phyloP scores from a whole-genome alignment of 2,329 filamentous ascomycete species.

The Penicillium concentricum region DNA sequence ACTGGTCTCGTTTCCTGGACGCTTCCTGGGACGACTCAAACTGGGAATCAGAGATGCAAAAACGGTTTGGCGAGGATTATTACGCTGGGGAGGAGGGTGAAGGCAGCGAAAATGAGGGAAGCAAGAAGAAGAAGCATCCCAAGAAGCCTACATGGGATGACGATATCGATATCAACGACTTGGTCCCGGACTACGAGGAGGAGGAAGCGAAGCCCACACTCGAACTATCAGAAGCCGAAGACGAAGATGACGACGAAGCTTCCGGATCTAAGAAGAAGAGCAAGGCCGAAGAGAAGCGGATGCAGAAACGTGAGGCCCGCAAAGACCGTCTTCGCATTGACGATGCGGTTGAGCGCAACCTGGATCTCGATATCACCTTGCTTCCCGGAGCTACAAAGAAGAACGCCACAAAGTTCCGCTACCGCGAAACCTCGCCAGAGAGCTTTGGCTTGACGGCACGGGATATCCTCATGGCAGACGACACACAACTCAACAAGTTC shows the following conservation, averaged over 20 bases:
- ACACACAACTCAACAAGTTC: conserved; percentile 82
- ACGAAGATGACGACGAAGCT: conserved; percentile 37
- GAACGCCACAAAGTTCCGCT: conserved; percentile 67
- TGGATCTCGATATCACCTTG: conserved; percentile 69
- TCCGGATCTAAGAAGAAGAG: conserved; percentile 51
- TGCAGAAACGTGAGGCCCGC: conserved; percentile 70
- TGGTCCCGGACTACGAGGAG: conserved; percentile 84
- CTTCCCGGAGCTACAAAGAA: conserved; percentile 56
- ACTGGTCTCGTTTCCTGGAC: conserved; percentile 82
- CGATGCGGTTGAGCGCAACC: conserved; percentile 75
- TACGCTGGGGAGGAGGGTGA: conserved; percentile 63
- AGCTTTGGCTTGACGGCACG: conserved; percentile 84
- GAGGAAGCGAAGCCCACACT: conserved; percentile 60
- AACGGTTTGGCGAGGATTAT: conserved; percentile 85
- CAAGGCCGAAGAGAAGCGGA: conserved; percentile 51
- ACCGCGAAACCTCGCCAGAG: conserved; percentile 89
- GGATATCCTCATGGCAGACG: conserved; percentile 88
- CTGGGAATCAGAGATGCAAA: conserved; percentile 89
- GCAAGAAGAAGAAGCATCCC: conserved; percentile 58
- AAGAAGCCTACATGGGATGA: conserved; percentile 94
- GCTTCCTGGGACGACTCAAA: conserved; percentile 83
- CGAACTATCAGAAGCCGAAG: conserved; percentile 57
- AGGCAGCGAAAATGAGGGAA: conserved; percentile 48
- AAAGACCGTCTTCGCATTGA: conserved; percentile 82
- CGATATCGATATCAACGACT: conserved; percentile 94